Base-by-base conservation (phyloP, 257 asterid species). In the Eustoma russellianum region DNA sequence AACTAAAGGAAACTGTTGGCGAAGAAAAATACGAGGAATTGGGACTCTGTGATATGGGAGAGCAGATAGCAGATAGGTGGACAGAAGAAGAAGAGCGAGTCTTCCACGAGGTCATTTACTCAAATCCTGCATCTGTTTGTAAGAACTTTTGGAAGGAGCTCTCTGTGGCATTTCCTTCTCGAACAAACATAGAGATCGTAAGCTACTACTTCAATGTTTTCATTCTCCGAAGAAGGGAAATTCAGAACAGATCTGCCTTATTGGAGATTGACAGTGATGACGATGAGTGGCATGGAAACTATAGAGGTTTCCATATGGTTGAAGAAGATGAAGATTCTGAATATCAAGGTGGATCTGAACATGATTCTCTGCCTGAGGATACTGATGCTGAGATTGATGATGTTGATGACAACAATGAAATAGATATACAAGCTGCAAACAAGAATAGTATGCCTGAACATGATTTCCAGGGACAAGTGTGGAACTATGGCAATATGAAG, bases 221-320 rank as follows among this genome's bases (percentile, higher is more conserved):
- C 52, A 76, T 87, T 75, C 85, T 87, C 13, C 76, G 71, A 44
- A 77, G 76, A 57, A 73, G 95, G 45, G 82, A 93, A 4, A 69
- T 69, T 48, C 98, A 91, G 66, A 87, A 91, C 67, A 74, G 96
- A 54, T 74, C 77, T 44, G 66, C 67, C 55, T 52, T 73, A 19
- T 55, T 80, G 83, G 83, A 79, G 46, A 79, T 88, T n/a, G 96
- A 87, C 50, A 87, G 98, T 50, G 98, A 91, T 6, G 80, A 87
- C 46, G 95, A 91, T 52, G 95, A 83, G 70, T 75, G 71, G 79
- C 78, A 66, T 55, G 81, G 67, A 2, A 52, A 46, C 51, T 46
- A 51, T 16, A 74, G 68, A 56, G 74, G 60, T 46, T 60, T 56
- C 53, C 66, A 66, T 66, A 18, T 56, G n/a, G 57, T 64, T 48